Evolutionary conservation across 2,329 filamentous ascomycete species (phyloP).

Genomic region (Cryphonectria nitschkei): DNA sequence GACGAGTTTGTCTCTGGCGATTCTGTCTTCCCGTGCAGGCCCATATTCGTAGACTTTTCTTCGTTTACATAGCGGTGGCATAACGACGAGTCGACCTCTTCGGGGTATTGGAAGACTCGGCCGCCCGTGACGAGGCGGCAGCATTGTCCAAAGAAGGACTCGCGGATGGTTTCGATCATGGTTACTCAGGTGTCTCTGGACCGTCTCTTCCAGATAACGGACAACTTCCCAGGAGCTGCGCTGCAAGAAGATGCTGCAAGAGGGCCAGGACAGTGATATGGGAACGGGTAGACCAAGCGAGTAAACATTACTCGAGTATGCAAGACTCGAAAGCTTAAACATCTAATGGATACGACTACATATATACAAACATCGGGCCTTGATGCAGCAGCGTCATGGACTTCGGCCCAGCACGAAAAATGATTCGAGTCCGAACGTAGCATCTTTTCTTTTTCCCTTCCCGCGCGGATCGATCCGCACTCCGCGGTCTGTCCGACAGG

Average conservation of each 20-base stretch:
- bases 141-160: constrained; percentile 45
- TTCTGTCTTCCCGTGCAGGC: constrained; percentile 45
- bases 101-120: constrained; percentile 46
- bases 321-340: neutral
- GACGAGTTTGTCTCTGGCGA: neutral
- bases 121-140: constrained; percentile 44
- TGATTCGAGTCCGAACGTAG: neutral
- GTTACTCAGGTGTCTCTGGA: neutral
- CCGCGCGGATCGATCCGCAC: constrained; percentile 3
- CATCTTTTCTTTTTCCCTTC: neutral
- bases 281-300: neutral
- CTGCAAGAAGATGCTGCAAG: neutral
- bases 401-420: neutral
- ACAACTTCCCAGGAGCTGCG: neutral
- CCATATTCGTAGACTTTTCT: constrained; percentile 53
- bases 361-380: neutral
- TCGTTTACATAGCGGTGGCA: constrained; percentile 53
- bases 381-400: constrained; percentile 6
- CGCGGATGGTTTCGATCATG: constrained; percentile 38
- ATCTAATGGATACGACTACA: neutral
- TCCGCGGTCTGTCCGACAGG: neutral
- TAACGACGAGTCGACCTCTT: constrained; percentile 51
- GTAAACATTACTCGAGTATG: neutral
- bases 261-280: neutral
- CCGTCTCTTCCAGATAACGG: neutral